Base-by-base conservation (phyloP, 106 monocot genomes). In the Xerophyta viscosa region DNA sequence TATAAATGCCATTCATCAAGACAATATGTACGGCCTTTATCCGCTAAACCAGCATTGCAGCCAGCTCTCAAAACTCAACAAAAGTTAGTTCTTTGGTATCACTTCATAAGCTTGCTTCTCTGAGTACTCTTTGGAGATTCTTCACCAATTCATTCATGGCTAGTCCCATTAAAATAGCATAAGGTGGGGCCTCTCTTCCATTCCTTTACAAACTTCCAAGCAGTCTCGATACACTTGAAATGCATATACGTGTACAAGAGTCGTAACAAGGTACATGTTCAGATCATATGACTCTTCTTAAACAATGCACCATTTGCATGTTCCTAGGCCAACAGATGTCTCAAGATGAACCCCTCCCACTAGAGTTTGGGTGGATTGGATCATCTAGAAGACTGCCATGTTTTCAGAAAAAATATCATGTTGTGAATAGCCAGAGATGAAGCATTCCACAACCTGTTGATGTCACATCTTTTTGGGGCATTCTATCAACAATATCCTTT, bases 181-280 rank as follows among this genome's bases (percentile, higher is more conserved):
- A 88, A 96, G 18, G 78, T 66, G 22, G 94, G 79, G 27, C 54
- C 47, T 78, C 24, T 79, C 60, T 41, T 76, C 65, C 70, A 84
- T 69, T 17, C 20, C 56, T 54, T 78, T 27, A 33, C 88, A 96
- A 13, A 88, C 72, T 23, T 66, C 54, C 33, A 75, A 28, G 94
- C 88, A 24, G 72, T 51, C 15, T 63, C 70, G 0, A 57, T 56
- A 29, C 73, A 76, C 12, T 88, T 85, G 48, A 69, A 96, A 67
- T 96, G 88, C 94, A 96, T 88, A 67, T 96, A 94, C 88, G 84
- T 96, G 46, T 88, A 96, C 41, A 14, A 96, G 60, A 36, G 81
- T 57, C 8, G 88, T 96, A 9, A 84, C 78, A 6, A 89, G 72
- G 50, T 81, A 73, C 29, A 65, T 46, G 57, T 81, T 73, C 4